These are phyloP conservation scores for Pleoardoris graminearum DNA, from an alignment of 2,329 filamentous ascomycete species.

Conservation along the genomic window DNA sequence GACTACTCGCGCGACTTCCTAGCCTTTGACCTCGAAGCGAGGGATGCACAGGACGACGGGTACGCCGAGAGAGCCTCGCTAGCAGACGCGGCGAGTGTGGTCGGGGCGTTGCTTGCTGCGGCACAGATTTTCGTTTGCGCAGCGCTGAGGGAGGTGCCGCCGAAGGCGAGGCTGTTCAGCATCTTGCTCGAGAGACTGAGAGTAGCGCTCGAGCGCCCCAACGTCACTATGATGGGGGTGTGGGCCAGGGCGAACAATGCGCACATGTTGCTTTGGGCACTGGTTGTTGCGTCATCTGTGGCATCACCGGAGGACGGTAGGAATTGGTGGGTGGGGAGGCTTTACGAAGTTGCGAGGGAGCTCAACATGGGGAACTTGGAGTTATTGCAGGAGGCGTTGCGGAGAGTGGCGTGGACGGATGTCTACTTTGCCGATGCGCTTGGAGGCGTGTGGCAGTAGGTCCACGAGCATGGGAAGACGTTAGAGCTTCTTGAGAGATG, in stretches of 20 bases:
- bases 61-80: neutral
- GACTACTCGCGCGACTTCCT: conserved; percentile 24
- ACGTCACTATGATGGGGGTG: conserved; percentile 3
- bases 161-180: conserved; percentile 25
- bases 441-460: conserved; percentile 17
- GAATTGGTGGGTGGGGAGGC: conserved; percentile 22
- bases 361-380: conserved; percentile 6
- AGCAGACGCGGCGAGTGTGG: conserved; percentile 25
- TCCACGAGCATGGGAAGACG: neutral
- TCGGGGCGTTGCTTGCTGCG: conserved; percentile 24
- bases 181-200: conserved; percentile 21
- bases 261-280: conserved; percentile 26
- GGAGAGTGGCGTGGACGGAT: conserved; percentile 30
- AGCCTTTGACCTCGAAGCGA: conserved; percentile 15
- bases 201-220: conserved; percentile 16
- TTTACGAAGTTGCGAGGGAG: conserved; percentile 19
- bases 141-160: conserved; percentile 23
- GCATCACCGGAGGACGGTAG: conserved; percentile 4
- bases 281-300: conserved; percentile 24
- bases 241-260: conserved; percentile 25
- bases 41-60: neutral
- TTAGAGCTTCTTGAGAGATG: neutral
- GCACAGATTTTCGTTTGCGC: conserved; percentile 30
- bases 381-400: conserved; percentile 18
- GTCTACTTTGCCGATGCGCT: conserved; percentile 18